Conservation (phyloP, 345 rosid genomes). For the Eucalyptus curtisii region DNA sequence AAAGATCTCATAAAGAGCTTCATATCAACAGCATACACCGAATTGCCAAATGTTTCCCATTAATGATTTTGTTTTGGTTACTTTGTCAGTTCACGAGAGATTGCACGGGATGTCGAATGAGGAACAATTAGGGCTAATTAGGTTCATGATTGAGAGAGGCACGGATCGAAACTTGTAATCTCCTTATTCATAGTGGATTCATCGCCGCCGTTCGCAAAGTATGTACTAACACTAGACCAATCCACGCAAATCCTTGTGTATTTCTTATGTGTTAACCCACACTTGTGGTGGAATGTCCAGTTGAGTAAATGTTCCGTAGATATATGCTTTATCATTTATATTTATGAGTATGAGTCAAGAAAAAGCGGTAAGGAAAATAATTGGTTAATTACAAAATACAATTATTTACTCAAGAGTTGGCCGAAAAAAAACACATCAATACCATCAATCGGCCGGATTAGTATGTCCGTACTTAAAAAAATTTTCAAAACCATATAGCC, state of each 20-base stretch:
- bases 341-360: background rate
- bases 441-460: background rate
- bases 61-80: background rate
- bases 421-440: too few relatives aligned
- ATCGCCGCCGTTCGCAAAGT: fast-evolving
- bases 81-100: background rate
- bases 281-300: fast-evolving
- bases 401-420: background rate
- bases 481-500: background rate
- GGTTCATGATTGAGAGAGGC: background rate
- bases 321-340: background rate
- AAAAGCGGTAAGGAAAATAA: background rate
- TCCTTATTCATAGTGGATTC: background rate
- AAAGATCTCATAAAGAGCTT: background rate
- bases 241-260: background rate
- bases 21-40: background rate
- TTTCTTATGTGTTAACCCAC: background rate
- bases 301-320: background rate
- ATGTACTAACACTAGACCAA: too few relatives aligned
- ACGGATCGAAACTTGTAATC: background rate
- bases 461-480: background rate
- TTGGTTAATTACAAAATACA: too few relatives aligned
- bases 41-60: background rate
- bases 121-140: background rate
- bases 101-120: background rate